Conservation (phyloP, 179 eudicot genomes). For the Gypsophila paniculata region DNA sequence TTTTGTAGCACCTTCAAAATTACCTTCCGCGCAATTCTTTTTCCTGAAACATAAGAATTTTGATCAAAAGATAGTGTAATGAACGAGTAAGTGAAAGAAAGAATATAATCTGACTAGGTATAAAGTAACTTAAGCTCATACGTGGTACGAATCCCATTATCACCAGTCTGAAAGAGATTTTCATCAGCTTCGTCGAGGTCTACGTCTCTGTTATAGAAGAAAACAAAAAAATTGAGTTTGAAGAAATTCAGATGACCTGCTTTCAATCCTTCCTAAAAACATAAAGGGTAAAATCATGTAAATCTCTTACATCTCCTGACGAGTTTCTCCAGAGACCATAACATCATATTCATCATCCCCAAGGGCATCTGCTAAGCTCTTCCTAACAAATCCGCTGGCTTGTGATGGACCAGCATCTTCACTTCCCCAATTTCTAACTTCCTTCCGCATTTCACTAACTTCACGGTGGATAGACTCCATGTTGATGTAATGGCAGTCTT, state of each 20-base stretch:
- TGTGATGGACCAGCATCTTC: conserved; percentile 46
- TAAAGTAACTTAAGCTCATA: conserved; percentile 21
- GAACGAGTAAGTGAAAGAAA: background rate
- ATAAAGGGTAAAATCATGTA: background rate
- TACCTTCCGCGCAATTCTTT: conserved; percentile 31
- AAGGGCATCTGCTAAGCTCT: conserved; percentile 91
- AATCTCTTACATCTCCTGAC: conserved; percentile 48
- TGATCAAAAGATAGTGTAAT: conserved; percentile 10
- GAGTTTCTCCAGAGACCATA: conserved; percentile 30
- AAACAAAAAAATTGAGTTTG: conserved; percentile 7
- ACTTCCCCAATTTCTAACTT: conserved; percentile 37
- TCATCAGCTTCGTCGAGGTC: conserved; percentile 30
- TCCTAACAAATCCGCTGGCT: conserved; percentile 40
- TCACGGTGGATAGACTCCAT: conserved; percentile 63
- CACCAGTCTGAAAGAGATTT: conserved; percentile 23
- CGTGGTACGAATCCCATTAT: conserved; percentile 32
- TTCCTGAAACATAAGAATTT: conserved; percentile 42
- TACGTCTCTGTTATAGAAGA: conserved; percentile 40
- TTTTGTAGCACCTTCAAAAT: conserved; percentile 30
- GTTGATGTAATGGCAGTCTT: conserved; percentile 80
- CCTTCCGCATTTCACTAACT: conserved; percentile 60
- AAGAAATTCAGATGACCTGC: conserved; percentile 9
- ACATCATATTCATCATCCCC: conserved; percentile 96
- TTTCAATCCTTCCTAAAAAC: conserved; percentile 10
- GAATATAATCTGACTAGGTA: background rate